Base-by-base conservation (phyloP, 2,329 filamentous ascomycete genomes). In the Aspergillaceae sp. region DNA sequence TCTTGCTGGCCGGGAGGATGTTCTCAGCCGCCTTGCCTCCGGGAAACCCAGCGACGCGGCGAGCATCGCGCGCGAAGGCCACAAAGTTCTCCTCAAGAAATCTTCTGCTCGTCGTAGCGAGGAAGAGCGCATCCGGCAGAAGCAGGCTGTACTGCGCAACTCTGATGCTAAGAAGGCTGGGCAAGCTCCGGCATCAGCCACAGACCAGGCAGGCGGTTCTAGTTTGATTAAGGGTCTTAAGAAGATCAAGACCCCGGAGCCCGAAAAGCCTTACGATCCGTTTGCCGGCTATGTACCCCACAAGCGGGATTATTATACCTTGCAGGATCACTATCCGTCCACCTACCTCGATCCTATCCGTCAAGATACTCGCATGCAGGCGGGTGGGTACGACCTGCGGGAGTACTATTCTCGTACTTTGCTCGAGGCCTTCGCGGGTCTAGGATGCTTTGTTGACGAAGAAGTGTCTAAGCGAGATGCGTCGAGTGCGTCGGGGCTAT, bases 341-440 rank as follows among this genome's bases (percentile, higher is more conserved):
- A 78, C 84, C 41, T 88, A 83, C 74, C 72, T 94, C 44, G 82
- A 85, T 40, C 73, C 73, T 27, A 77, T 82, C 30, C 78, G 82
- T 47, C 78, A 78, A 36, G 83, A 90, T 60, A 69, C 76, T 2
- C 74, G 77, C 40, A 81, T 85, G 60, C 71, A 78, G 43, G 87
- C 86, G 10, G 90, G 89, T 30, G 94, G 92, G 0, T 97, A 94
- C 67, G 83, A 84, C 57, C 73, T 91, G 38, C 74, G 78, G 32
- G 89, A 95, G 62, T 97, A 92, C 61, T 87, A 88, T 58, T 75
- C 82, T 5, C 76, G 90, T 27, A 83, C 87, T 27, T 71, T 98
- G 62, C 86, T 87, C 50, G 90, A 96, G 62, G 89, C 91, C 0
- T 97, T 96, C 68, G 82, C 87, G 0, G 92, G 94, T 0, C 66